Percentiles rank a stretch among this genome's conserved stretches.
Conservation (phyloP, 148 eudicot genomes). For the Spergularia bocconei region DNA sequence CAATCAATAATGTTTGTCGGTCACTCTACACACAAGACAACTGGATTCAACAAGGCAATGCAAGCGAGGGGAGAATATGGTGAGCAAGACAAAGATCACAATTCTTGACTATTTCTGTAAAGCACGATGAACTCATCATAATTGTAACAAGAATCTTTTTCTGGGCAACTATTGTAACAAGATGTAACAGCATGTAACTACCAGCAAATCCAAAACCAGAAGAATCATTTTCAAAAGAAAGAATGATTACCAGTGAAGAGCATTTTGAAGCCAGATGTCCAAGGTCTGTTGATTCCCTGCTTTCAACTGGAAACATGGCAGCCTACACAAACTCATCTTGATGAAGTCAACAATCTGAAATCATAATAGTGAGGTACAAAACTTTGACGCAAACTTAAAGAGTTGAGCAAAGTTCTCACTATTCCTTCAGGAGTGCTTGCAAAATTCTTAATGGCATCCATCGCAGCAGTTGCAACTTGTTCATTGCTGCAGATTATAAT, state of each 20-base stretch:
- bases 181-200: too few species aligned
- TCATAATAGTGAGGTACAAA: neutral
- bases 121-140: neutral
- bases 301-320: conserved; percentile 60
- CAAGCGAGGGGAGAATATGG: neutral
- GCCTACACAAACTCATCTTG: conserved; percentile 38
- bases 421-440: conserved; percentile 60
- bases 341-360: conserved; percentile 13
- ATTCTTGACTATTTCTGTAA: neutral
- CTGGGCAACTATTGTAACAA: too few species aligned
- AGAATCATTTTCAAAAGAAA: neutral
- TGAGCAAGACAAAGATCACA: neutral
- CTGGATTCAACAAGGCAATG: neutral
- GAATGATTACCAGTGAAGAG: conserved; percentile 63
- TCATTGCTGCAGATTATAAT: conserved; percentile 59
- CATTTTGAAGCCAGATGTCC: conserved; percentile 53
- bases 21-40: neutral
- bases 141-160: neutral
- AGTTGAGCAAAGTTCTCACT: conserved; percentile 39
- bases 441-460: conserved; percentile 66
- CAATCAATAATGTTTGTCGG: neutral
- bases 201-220: too few species aligned
- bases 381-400: conserved; percentile 1
- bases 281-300: conserved; percentile 59
- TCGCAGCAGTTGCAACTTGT: conserved; percentile 71